Conservation (phyloP, 1,139 yeast genomes). For the Debaryomycetaceae sp. region DNA sequence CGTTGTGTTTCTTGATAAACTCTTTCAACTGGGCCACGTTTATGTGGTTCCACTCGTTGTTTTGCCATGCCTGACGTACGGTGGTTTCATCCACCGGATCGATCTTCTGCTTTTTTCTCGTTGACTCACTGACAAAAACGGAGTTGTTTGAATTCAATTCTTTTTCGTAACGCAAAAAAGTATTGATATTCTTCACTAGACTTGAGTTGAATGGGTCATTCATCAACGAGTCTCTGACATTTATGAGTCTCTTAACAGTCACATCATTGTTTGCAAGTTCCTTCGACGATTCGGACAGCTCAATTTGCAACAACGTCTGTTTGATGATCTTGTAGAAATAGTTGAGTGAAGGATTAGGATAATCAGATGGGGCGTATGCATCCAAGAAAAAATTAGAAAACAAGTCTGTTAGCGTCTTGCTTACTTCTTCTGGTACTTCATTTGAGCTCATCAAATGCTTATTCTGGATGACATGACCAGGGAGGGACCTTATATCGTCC, state of each 20-base stretch:
- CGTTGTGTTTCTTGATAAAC: conserved; percentile 32
- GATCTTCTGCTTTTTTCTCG: conserved; percentile 13
- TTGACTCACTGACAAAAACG: conserved; percentile 14
- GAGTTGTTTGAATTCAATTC: not conserved
- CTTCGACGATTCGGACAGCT: conserved; percentile 32
- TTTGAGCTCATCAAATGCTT: conserved; percentile 7
- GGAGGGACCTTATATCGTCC: conserved; percentile 60
- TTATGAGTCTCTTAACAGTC: conserved; percentile 11
- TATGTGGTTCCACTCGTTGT: conserved; percentile 28
- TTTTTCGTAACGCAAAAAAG: not conserved
- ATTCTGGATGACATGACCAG: conserved; percentile 16
- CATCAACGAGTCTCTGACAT: conserved; percentile 8
- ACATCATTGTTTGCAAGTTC: conserved; percentile 15
- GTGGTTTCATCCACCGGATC: conserved; percentile 29
- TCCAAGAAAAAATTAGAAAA: conserved; percentile 14
- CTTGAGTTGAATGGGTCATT: conserved; percentile 7
- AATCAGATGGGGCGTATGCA: conserved; percentile 55
- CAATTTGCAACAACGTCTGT: conserved; percentile 65
- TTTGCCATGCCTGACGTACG: conserved; percentile 38
- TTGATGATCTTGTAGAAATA: conserved; percentile 65
- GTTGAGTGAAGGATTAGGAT: conserved; percentile 64
- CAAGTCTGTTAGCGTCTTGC: conserved; percentile 14
- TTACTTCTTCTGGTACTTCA: conserved; percentile 12
- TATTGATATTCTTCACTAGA: conserved; percentile 15
- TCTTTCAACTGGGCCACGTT: conserved; percentile 39